A percentile compares a stretch with the other conserved stretches of the same genome.
These are phyloP conservation scores for Fusarium vanettenii DNA, from an alignment of 2,329 filamentous ascomycete genomes.

Conservation along the genomic window DNA sequence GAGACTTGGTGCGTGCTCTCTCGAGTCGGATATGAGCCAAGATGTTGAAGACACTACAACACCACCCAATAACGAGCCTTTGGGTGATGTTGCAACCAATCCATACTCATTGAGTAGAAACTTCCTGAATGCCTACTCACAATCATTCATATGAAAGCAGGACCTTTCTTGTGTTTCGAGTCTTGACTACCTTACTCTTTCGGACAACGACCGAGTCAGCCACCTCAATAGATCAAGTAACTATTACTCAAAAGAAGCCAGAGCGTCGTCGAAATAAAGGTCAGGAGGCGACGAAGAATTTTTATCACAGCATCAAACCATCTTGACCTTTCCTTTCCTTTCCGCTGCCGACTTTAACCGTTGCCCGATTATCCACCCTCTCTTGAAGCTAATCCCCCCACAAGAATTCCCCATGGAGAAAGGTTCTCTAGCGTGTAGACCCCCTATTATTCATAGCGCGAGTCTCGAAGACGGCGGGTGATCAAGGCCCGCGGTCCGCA, in stretches of 20 bases:
- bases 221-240: constrained; percentile 30
- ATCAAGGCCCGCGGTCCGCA: background rate
- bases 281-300: background rate
- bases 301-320: background rate
- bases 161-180: background rate
- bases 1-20: background rate
- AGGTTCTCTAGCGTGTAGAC: background rate
- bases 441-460: constrained; percentile 3
- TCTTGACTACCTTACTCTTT: constrained; percentile 11
- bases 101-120: background rate
- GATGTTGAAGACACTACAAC: background rate
- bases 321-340: background rate
- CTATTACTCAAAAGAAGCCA: constrained; percentile 1
- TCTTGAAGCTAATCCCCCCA: background rate
- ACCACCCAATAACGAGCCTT: background rate
- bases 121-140: background rate
- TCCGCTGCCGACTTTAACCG: constrained; percentile 4
- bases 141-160: background rate
- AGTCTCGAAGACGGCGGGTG: background rate
- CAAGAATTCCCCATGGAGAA: constrained; percentile 12
- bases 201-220: constrained; percentile 6
- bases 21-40: background rate
- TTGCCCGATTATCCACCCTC: background rate
- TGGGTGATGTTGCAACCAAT: background rate
- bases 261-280: constrained; percentile 17